Percentiles rank a stretch among this genome's conserved stretches.
phyloP scores from a whole-genome alignment of 2,329 filamentous ascomycete species.

The Fusarium tuaranense region DNA sequence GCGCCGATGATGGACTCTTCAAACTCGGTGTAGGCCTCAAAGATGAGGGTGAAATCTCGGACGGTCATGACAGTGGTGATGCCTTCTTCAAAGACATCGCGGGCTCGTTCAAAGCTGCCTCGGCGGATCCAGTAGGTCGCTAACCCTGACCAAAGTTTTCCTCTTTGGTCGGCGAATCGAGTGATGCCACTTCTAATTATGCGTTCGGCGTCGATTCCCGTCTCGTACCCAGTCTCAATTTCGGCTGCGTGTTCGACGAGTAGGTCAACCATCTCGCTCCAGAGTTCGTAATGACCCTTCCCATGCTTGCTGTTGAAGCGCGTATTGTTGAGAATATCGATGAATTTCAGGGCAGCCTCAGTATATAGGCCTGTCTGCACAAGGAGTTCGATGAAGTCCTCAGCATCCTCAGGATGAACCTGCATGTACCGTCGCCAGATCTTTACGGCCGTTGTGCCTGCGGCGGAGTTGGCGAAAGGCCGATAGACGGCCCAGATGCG shows the following conservation, averaged over 20 bases:
- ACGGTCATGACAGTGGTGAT: slow-evolving; percentile 99
- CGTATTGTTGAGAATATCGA: slow-evolving; percentile 90
- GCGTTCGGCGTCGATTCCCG: slow-evolving; percentile 88
- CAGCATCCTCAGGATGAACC: slow-evolving; percentile 92
- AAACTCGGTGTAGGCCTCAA: slow-evolving; percentile 96
- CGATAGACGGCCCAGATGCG: slow-evolving; percentile 94
- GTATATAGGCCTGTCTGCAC: slow-evolving; percentile 86
- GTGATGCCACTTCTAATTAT: slow-evolving; percentile 94
- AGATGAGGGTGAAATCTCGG: slow-evolving; percentile 94
- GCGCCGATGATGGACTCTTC: slow-evolving; percentile 95
- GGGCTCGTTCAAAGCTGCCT: slow-evolving; percentile 90
- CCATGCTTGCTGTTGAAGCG: slow-evolving; percentile 92
- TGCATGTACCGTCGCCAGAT: slow-evolving; percentile 98
- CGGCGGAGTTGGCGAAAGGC: slow-evolving; percentile 90
- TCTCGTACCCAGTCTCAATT: slow-evolving; percentile 82
- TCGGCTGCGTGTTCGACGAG: slow-evolving; percentile 91
- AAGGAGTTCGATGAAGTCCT: slow-evolving; percentile 94
- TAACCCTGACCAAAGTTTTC: slow-evolving; percentile 93
- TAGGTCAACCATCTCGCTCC: slow-evolving; percentile 97
- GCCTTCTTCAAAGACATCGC: slow-evolving; percentile 95
- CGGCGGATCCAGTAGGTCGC: slow-evolving; percentile 97
- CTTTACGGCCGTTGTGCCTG: slow-evolving; percentile 89
- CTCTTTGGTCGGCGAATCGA: slow-evolving; percentile 91
- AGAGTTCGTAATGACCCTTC: slow-evolving; percentile 95
- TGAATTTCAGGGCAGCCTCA: slow-evolving; percentile 91